Evolutionary conservation across 257 asterid species (phyloP), one percentile per base, ranked within the genome.

Genomic region (Petunia secreta): DNA sequence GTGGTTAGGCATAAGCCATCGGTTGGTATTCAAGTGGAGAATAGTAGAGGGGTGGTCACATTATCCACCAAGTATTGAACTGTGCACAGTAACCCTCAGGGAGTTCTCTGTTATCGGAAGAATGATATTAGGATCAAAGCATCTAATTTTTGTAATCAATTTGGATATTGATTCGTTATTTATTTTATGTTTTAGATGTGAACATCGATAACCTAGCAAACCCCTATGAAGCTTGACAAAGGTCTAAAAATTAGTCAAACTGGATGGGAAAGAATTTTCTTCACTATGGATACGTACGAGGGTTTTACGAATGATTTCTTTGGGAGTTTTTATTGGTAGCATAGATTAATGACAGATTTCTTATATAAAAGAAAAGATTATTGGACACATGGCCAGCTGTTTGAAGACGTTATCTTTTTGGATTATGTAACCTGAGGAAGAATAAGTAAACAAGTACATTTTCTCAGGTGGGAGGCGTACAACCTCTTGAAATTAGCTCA

Each of bases 401-500:
- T 9, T 44, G 15, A 44, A 25, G 69, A 44, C 2, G 44, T 69
- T 16, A 9, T 38, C 40, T 69, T 68, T 25, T 68, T 16, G 8
- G 2, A 44, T n/a, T 9, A 36, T 9, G 8, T 68, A 68, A 67
- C 75, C 75, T n/a, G 75, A 39, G 40, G 57, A 68, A 16, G 75
- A 16, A 16, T 16, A 36, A 44, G 8, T 46, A 4, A 3, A n/a
- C 40, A 44, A 68, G 57, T 68, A n/a, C 57, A 44, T 44, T 16
- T 68, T 68, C 75, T 16, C 9, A 8, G 40, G 75, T 16, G 15
- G n/a, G 75, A 69, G 58, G 58, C 4, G 43, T 54, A 69, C 3
- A 25, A 1, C 59, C 43, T 25, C 39, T 25, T 10, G 55, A 69
- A 25, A 46, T 69, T 46, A 48, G 40, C 59, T 69, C 43, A 8